These are phyloP conservation scores for Leccinum aurantiacum DNA, from an alignment of 768 basidiomycete genomes.

Conservation along the genomic window DNA sequence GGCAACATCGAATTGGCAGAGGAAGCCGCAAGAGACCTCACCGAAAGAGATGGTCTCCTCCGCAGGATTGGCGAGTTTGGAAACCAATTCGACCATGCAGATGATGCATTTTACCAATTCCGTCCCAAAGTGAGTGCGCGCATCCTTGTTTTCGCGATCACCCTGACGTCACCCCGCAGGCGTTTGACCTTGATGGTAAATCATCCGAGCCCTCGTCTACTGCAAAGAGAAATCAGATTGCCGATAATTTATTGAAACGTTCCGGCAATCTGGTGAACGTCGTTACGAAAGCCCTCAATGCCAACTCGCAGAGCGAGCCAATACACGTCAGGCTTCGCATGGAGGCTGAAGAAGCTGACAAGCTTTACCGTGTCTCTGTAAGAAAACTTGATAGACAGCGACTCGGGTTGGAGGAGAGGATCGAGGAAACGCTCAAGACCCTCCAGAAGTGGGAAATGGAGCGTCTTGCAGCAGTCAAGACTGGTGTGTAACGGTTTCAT, in stretches of 20 bases:
- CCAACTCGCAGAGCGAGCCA: conserved; percentile 54
- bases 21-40: conserved; percentile 58
- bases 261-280: conserved; percentile 68
- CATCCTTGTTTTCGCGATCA: conserved; percentile 20
- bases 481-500: conserved; percentile 46
- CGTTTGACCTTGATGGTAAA: conserved; percentile 32
- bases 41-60: conserved; percentile 53
- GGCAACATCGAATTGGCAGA: conserved; percentile 79
- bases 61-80: conserved; percentile 82
- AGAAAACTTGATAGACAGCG: conserved; percentile 81
- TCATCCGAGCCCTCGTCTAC: conserved; percentile 20
- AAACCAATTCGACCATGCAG: conserved; percentile 74
- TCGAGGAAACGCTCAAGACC: conserved; percentile 78
- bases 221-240: conserved; percentile 36
- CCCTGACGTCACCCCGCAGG: conserved; percentile 23
- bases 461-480: conserved; percentile 79
- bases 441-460: conserved; percentile 88
- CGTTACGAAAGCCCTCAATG: conserved; percentile 68
- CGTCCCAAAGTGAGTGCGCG: conserved; percentile 60
- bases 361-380: conserved; percentile 75
- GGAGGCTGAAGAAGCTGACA: conserved; percentile 82
- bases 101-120: conserved; percentile 48
- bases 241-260: conserved; percentile 64
- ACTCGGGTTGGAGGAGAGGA: conserved; percentile 80
- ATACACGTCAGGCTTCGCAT: conserved; percentile 65